phyloP scores from a whole-genome alignment of 2,329 filamentous ascomycete genomes.

The Penicillium fuscoglaucum region DNA sequence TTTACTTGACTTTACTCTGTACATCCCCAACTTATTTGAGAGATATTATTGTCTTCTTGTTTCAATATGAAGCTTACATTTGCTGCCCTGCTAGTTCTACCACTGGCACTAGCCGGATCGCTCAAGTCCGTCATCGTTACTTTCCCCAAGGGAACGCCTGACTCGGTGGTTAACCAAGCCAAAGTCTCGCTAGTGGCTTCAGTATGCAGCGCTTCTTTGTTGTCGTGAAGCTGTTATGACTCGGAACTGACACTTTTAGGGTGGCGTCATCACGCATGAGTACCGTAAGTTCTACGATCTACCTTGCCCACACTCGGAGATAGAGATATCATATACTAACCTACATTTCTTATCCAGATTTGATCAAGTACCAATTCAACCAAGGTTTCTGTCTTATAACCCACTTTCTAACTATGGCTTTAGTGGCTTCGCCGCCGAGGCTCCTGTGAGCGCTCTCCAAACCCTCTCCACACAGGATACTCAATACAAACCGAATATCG shows the following conservation, averaged over 20 bases:
- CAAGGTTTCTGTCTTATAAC: not conserved
- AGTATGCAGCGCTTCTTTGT: constrained; percentile 42
- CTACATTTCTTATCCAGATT: constrained; percentile 27
- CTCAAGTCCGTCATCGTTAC: constrained; percentile 76
- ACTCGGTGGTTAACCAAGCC: constrained; percentile 67
- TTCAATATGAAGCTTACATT: constrained; percentile 65
- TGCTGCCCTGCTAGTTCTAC: constrained; percentile 55
- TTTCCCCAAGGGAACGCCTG: constrained; percentile 69
- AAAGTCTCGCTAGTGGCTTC: constrained; percentile 69
- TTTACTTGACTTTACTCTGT: not conserved
- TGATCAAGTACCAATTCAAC: constrained; percentile 43
- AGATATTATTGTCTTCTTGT: not conserved
- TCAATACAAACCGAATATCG: constrained; percentile 65
- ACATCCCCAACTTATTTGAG: not conserved
- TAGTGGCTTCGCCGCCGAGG: constrained; percentile 76
- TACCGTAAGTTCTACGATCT: constrained; percentile 63
- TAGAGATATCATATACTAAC: constrained; percentile 12
- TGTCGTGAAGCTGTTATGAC: not conserved
- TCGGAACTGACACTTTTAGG: constrained; percentile 38
- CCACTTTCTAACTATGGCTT: constrained; percentile 5
- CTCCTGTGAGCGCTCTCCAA: constrained; percentile 68
- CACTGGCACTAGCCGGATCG: constrained; percentile 60
- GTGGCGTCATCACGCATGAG: constrained; percentile 76
- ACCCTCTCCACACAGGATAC: constrained; percentile 64
- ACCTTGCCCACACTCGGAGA: not conserved